Conservation (phyloP, 352 stramenopile species). For the Phytophthora meadii region DNA sequence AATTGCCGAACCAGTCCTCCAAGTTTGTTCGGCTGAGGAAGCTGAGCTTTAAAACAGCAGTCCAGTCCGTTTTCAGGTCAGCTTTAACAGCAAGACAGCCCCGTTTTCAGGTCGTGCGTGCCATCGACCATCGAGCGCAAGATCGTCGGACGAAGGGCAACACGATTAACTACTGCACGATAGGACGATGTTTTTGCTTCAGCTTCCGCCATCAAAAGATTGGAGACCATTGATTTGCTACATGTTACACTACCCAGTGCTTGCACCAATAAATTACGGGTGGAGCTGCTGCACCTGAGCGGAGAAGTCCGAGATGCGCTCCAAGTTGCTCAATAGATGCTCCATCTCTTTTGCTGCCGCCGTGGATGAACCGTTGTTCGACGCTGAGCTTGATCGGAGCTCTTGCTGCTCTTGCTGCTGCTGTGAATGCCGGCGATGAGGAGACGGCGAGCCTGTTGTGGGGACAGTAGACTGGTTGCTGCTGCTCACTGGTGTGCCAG, state of each 20-base stretch:
- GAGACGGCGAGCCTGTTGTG: constrained; percentile 34
- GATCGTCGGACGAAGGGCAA: constrained; percentile 20
- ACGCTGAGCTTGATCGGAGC: constrained; percentile 20
- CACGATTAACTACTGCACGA: constrained; percentile 22
- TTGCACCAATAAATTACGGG: constrained; percentile 32
- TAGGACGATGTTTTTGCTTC: constrained; percentile 5
- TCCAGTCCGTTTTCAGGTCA: not conserved
- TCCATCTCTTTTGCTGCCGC: constrained; percentile 66
- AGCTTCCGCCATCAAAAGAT: not conserved
- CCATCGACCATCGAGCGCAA: constrained; percentile 21
- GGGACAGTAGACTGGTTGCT: constrained; percentile 42
- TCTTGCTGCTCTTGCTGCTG: constrained; percentile 9
- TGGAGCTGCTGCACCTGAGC: constrained; percentile 39
- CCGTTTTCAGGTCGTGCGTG: constrained; percentile 8
- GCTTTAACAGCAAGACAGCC: too few relatives aligned
- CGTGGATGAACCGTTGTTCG: constrained; percentile 16
- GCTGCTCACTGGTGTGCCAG: constrained; percentile 33
- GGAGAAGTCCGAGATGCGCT: constrained; percentile 75
- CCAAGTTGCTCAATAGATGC: constrained; percentile 69
- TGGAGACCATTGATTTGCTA: constrained; percentile 4
- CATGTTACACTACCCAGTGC: constrained; percentile 11
- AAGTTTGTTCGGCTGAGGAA: constrained; percentile 17
- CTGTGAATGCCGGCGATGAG: constrained; percentile 16
- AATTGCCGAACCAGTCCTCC: not conserved
- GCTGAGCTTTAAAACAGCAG: constrained; percentile 9